Evolutionary conservation across 495 filamentous ascomycete species (phyloP), one percentile per base, ranked within the genome.

Genomic region (Oleoguttula mirabilis): DNA sequence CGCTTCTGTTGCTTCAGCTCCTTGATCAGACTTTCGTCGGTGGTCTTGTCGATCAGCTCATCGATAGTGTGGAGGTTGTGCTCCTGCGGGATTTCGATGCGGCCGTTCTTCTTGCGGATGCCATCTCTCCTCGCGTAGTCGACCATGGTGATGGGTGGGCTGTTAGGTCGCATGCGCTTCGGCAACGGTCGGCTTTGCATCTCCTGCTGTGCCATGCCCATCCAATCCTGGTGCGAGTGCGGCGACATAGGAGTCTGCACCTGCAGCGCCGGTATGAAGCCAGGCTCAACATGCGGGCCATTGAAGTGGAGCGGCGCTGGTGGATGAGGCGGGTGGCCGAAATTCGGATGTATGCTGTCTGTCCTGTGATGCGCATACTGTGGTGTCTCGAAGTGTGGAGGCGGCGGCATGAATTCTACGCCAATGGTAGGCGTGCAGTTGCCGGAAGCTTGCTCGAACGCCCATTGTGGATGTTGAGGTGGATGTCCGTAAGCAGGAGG

Each of bases 1-100:
- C 90, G 77, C 71, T 99, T 99, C 62, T 95, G 92, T 55, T 94
- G 87, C 75, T 96, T 96, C 55, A 96, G 70, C 63, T 96, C 88
- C 70, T 94, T 96, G 65, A 94, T 82, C 67, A 90, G 82, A 45
- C 92, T 82, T 51, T 96, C 90, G 53, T 96, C 85, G 36, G 67
- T 81, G 15, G 86, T 88, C 61, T 83, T 76, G 23, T 77, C 72
- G 65, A 99, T 95, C 54, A 96, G 66, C 39, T 82, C 75, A 61
- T 99, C 90, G 66, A 99, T 96, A 62, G 94, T 96, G 67, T 73
- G 77, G 47, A 96, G 73, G 51, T 83, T 96, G 32, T 88, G 75
- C 66, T 94, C 92, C 10, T 83, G 77, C 3, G 90, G 90, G 47
- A 99, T 96, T 58, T 96, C 90, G 63, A 99, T 94, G 34, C 92